Evolutionary conservation across 768 basidiomycete genomes (phyloP).

Genomic region (Mycena amicta): DNA sequence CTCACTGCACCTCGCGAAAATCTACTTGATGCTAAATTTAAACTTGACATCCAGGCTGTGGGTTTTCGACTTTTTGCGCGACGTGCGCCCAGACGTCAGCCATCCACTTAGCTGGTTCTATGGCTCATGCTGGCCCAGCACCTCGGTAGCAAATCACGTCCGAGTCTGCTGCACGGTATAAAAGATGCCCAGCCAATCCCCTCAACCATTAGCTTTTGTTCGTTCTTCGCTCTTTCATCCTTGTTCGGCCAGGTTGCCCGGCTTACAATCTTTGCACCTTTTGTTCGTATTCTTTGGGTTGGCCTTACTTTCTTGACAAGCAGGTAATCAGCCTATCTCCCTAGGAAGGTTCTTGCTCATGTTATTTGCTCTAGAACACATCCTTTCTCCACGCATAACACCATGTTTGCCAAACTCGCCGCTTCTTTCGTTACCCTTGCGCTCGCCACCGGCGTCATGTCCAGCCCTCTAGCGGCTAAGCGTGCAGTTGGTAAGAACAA

Average conservation of each 20-base stretch:
- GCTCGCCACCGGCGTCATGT: constrained; percentile 31
- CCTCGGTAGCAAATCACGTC: constrained; percentile 17
- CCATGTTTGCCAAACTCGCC: constrained; percentile 41
- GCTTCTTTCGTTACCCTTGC: constrained; percentile 32
- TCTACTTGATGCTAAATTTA: too few species aligned
- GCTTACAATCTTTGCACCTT: constrained; percentile 28
- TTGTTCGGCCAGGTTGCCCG: constrained; percentile 41
- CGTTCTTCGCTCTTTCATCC: constrained; percentile 31
- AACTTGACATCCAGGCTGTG: constrained; percentile 1
- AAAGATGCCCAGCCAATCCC: constrained; percentile 4
- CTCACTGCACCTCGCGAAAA: too few species aligned
- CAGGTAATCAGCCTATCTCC: constrained; percentile 24
- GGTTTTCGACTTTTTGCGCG: background rate
- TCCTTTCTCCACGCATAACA: constrained; percentile 27
- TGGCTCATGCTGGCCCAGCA: constrained; percentile 6
- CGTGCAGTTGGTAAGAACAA: constrained; percentile 19
- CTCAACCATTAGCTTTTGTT: constrained; percentile 24
- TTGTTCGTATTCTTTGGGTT: constrained; percentile 18
- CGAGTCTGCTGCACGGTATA: constrained; percentile 1
- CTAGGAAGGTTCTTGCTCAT: background rate
- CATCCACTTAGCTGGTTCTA: background rate
- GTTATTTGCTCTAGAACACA: constrained; percentile 16
- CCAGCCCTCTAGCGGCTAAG: constrained; percentile 28
- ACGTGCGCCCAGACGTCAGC: constrained; percentile 7
- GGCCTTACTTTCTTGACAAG: constrained; percentile 32